These are phyloP conservation scores for Cryptococcus sp. DNA, from an alignment of 1,284 basidiomycete genomes.

Conservation along the genomic window DNA sequence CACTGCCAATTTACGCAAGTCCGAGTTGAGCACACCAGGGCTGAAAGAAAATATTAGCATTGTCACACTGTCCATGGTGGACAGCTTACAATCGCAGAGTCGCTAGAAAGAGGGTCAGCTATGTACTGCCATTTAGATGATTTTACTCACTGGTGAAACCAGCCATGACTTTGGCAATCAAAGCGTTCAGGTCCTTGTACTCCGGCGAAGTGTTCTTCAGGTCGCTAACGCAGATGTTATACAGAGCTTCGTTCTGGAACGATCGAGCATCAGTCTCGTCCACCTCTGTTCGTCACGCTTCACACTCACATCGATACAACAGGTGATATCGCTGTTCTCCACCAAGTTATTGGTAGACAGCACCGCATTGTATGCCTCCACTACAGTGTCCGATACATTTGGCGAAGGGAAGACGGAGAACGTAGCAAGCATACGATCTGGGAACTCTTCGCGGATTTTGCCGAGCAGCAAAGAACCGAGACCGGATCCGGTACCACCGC, in stretches of 20 bases:
- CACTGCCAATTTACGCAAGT: constrained; percentile 88
- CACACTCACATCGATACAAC: constrained; percentile 63
- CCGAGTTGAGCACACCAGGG: constrained; percentile 92
- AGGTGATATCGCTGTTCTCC: constrained; percentile 85
- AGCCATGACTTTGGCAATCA: constrained; percentile 57
- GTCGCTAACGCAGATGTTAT: constrained; percentile 76
- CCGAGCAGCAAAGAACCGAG: constrained; percentile 78
- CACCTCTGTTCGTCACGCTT: no score
- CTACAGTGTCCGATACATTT: constrained; percentile 92
- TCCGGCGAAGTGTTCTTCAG: constrained; percentile 70
- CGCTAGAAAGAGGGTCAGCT: constrained; percentile 27
- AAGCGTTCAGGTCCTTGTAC: constrained; percentile 76
- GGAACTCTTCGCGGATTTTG: constrained; percentile 88
- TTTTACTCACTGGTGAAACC: constrained; percentile 43
- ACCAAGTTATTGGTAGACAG: constrained; percentile 89
- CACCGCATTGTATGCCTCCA: constrained; percentile 87
- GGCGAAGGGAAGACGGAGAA: constrained; percentile 91
- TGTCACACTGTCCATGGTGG: background rate
- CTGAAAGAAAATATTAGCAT: constrained; percentile 45
- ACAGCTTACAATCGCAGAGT: constrained; percentile 42
- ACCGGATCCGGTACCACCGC: constrained; percentile 89
- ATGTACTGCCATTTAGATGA: background rate
- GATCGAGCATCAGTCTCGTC: background rate
- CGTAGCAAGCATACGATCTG: constrained; percentile 90
- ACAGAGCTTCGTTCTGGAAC: constrained; percentile 86